These are phyloP conservation scores for Tolypocladium cylindrosporum DNA, from an alignment of 2,329 filamentous ascomycete species.

Conservation along the genomic window DNA sequence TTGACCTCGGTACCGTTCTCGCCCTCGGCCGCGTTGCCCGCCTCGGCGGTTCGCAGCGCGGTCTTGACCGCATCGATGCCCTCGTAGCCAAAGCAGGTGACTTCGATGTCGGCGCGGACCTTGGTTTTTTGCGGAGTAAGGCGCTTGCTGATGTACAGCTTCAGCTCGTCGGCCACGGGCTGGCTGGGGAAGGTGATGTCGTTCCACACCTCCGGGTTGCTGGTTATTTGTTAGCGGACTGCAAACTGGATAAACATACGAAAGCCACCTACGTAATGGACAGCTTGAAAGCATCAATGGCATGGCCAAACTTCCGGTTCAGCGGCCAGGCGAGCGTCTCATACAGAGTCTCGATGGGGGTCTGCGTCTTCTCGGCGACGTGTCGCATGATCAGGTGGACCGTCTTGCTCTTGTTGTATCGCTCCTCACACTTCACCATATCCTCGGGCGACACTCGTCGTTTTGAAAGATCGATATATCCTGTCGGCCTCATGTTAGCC, in stretches of 20 bases:
- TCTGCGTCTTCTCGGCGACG: slow-evolving; percentile 92
- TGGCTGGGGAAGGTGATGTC: slow-evolving; percentile 84
- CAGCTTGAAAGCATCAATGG: slow-evolving; percentile 97
- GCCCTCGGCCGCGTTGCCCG: slow-evolving; percentile 64
- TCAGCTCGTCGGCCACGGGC: slow-evolving; percentile 77
- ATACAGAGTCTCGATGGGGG: slow-evolving; percentile 90
- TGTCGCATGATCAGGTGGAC: slow-evolving; percentile 98
- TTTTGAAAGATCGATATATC: slow-evolving; percentile 98
- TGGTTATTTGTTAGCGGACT: slow-evolving; percentile 22
- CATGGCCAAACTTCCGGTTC: slow-evolving; percentile 94
- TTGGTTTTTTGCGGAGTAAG: slow-evolving; percentile 98
- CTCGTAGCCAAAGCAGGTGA: slow-evolving; percentile 91
- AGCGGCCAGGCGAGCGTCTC: slow-evolving; percentile 93
- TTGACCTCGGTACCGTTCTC: slow-evolving; percentile 79
- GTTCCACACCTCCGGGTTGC: slow-evolving; percentile 92
- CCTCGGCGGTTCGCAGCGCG: slow-evolving; percentile 83
- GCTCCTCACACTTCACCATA: slow-evolving; percentile 96
- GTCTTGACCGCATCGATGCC: slow-evolving; percentile 97
- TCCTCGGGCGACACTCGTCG: slow-evolving; percentile 95
- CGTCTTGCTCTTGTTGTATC: slow-evolving; percentile 99
- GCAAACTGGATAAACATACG: not conserved
- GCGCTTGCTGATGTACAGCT: slow-evolving; percentile 93
- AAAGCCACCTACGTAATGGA: slow-evolving; percentile 71
- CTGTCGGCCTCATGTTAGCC: slow-evolving; percentile 15
- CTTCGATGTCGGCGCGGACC: slow-evolving; percentile 94